Evolutionary conservation across 2,329 filamentous ascomycete genomes (phyloP).

Genomic region (Botrytis paeoniae): DNA sequence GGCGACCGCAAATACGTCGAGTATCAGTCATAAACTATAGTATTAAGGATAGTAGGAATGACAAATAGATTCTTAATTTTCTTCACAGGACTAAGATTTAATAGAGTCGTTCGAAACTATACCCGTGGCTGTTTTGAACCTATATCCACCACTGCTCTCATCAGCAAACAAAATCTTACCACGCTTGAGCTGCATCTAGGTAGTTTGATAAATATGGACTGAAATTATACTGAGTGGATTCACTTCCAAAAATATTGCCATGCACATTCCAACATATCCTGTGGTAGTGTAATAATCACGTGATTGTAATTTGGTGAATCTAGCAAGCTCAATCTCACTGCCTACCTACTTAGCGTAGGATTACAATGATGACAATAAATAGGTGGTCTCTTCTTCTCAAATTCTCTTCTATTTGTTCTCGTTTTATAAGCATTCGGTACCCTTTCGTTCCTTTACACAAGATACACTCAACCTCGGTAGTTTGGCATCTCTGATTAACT

Average conservation of each 20-base stretch:
- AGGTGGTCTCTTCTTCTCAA: neutral
- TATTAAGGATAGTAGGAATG: neutral
- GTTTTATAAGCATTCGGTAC: neutral
- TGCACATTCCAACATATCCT: neutral
- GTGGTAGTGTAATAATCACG: neutral
- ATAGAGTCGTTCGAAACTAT: no score
- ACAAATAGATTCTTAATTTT: neutral
- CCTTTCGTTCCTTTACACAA: neutral
- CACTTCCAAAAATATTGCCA: neutral
- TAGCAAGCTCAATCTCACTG: neutral
- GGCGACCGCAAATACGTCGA: neutral
- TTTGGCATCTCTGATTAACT: neutral
- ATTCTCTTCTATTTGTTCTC: no score
- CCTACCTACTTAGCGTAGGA: neutral
- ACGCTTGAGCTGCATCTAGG: neutral
- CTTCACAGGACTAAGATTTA: neutral
- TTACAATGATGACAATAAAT: neutral
- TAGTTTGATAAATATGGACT: neutral
- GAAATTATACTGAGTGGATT: neutral
- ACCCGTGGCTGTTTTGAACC: neutral
- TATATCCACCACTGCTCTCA: neutral
- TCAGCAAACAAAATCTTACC: neutral
- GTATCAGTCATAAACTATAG: rapidly evolving
- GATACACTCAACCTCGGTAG: neutral
- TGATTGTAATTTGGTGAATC: neutral